Evolutionary conservation across 2,329 filamentous ascomycete genomes (phyloP), one percentile per base, ranked within the genome.

Genomic region (Aspergillus tanneri): DNA sequence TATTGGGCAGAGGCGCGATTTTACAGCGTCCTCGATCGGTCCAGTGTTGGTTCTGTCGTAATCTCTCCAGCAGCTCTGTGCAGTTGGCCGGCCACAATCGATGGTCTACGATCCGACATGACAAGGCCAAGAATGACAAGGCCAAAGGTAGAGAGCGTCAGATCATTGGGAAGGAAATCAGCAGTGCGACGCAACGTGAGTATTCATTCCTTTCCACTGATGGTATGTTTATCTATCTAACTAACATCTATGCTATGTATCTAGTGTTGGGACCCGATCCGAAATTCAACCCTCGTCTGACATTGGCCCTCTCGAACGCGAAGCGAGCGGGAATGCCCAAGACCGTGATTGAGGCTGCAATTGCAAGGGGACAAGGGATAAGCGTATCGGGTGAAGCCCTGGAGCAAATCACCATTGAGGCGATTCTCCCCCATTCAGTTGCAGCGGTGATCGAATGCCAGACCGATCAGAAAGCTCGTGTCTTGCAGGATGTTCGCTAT

Each of bases 91-190:
- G 90, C 11, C 90, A 96, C 72, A 96, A 86, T 70, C 87, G 90
- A 67, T 99, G 93, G 93, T 90, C 90, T 49, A 95, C 93, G 64
- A 97, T 96, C 72, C 88, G 86, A 65, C 93, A 97, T 70, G 90
- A 93, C 69, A 99, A 99, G 71, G 90, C 86, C 43, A 88, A 86
- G 53, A 87, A 85, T 49, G 93, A 99, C 69, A 70, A 68, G 48
- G 67, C 85, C 59, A 96, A 91, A 71, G 89, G 84, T 70, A 80
- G 79, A 35, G 78, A 85, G 58, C 85, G 90, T 23, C 81, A 79
- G 38, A 69, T 77, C 36, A 80, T 95, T 59, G 79, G 85, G 18
- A 85, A 88, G 57, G 82, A 86, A 51, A 86, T 97, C 48, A 81
- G 85, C 41, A 79, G 85, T 52, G 85, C 85, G 50, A 88, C 88